Evolutionary conservation across 176 grass and related monocot species (phyloP), one percentile per base, ranked within the genome.

Genomic region (Puya raimondii): DNA sequence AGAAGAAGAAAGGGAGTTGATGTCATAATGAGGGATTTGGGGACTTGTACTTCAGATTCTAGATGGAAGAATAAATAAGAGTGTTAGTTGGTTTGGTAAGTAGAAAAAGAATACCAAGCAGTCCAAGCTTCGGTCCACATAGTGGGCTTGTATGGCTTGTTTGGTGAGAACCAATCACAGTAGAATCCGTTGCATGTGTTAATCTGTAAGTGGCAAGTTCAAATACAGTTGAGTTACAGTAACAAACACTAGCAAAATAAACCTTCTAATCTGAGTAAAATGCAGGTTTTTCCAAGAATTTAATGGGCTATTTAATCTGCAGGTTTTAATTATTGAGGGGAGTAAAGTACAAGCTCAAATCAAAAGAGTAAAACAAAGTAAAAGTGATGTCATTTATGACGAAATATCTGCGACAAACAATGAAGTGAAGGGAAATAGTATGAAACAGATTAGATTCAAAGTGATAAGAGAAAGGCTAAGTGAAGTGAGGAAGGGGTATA

Each of bases 71-170:
- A 10, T 51, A 61, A 42, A 65, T 7, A 66, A 1, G 18, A 75
- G 11, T 57, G 71, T 59, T 64, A 29, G 42, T 25, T 59, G 13
- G 18, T 13, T 50, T 78, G 11, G 63, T 64, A 20, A 23, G 25
- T 20, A 80, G 56, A 63, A 12, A 67, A 75, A 54, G 86, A 75
- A 74, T 92, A 97, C 94, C 94, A 99, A 53, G 87, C 79, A 75
- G 94, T 99, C 94, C 94, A 99, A 71, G 80, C 82, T 73, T 99
- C 94, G 18, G 94, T 99, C 94, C 94, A 99, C 87, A 99, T 99
- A 17, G 72, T 99, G 67, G 94, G 94, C 49, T 99, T 99, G 72
- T 99, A 71, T 66, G 72, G 84, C 65, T 90, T 87, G 72, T 93
- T 99, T 10, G 94, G 94, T 63, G 84, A 84, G 54, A 99, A 99